Evolutionary conservation across 495 filamentous ascomycete species (phyloP).

Genomic region (Pyrenopolyporus hunteri): DNA sequence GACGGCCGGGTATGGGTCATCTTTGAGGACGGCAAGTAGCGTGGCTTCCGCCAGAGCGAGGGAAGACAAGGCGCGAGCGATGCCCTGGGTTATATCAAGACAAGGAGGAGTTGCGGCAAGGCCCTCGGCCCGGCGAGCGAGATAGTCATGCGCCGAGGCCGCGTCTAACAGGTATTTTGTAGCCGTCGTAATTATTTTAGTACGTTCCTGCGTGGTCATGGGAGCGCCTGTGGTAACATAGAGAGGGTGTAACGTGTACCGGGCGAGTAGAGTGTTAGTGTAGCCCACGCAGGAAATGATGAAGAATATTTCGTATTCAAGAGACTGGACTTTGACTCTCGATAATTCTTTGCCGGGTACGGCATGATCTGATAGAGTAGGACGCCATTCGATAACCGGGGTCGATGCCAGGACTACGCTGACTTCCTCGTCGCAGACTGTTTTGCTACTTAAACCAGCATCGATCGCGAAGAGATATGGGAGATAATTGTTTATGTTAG

Average conservation of each 20-base stretch:
- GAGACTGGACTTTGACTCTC: slow-evolving; percentile 69
- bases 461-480: slow-evolving; percentile 80
- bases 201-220: slow-evolving; percentile 68
- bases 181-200: slow-evolving; percentile 71
- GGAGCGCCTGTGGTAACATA: slow-evolving; percentile 61
- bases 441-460: slow-evolving; percentile 63
- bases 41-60: slow-evolving; percentile 88
- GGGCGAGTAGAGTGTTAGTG: slow-evolving; percentile 71
- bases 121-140: slow-evolving; percentile 56
- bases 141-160: slow-evolving; percentile 75
- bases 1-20: slow-evolving; percentile 85
- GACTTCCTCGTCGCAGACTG: slow-evolving; percentile 63
- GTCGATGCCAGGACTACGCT: slow-evolving; percentile 60
- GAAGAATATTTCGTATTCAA: slow-evolving; percentile 86
- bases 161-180: slow-evolving; percentile 80
- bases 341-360: slow-evolving; percentile 64
- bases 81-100: slow-evolving; percentile 66
- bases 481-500: slow-evolving; percentile 73
- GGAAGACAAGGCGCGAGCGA: slow-evolving; percentile 71
- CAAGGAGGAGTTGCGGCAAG: slow-evolving; percentile 46
- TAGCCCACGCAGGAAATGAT: slow-evolving; percentile 76
- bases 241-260: slow-evolving; percentile 58
- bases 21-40: slow-evolving; percentile 85
- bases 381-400: slow-evolving; percentile 78
- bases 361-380: slow-evolving; percentile 66